These are phyloP conservation scores for Dicorynia guianensis DNA, from an alignment of 306 rosid genomes.

Conservation along the genomic window DNA sequence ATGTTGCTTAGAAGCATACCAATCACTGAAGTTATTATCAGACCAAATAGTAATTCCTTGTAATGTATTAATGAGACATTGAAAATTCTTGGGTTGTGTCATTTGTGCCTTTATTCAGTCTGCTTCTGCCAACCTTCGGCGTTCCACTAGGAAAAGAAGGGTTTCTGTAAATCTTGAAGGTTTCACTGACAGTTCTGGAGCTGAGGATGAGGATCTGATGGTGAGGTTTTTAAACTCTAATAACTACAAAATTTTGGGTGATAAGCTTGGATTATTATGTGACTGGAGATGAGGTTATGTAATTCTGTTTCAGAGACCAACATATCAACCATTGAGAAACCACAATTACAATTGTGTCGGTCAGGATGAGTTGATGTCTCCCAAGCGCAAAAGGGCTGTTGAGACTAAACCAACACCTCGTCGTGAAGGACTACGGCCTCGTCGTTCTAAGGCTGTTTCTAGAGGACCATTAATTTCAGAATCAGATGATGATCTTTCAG, in stretches of 20 bases:
- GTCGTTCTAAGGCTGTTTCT: constrained; percentile 62
- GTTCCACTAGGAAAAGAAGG: constrained; percentile 79
- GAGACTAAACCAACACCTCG: constrained; percentile 67
- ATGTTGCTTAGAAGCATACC: constrained; percentile 1
- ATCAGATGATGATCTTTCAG: constrained; percentile 78
- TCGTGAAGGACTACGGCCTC: constrained; percentile 97
- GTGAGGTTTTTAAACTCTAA: constrained; percentile 55
- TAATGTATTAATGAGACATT: constrained; percentile 28
- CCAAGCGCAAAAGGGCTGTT: constrained; percentile 61
- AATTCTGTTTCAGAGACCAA: constrained; percentile 65
- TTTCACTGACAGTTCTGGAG: constrained; percentile 70
- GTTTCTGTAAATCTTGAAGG: constrained; percentile 54
- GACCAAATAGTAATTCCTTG: constrained; percentile 22
- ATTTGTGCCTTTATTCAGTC: constrained; percentile 45
- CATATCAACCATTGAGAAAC: constrained; percentile 54
- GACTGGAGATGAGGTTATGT: constrained; percentile 44
- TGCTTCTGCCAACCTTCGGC: constrained; percentile 66
- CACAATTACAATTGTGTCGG: constrained; percentile 52
- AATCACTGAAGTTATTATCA: constrained; percentile 23
- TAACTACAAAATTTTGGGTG: constrained; percentile 18
- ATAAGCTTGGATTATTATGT: constrained; percentile 38
- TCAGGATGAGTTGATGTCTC: constrained; percentile 61
- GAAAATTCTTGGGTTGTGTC: constrained; percentile 36
- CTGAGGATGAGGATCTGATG: constrained; percentile 77
- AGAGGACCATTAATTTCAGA: constrained; percentile 58